A percentile compares a stretch with the other conserved stretches of the same genome.
These are phyloP conservation scores for Lachnum nothofagi DNA, from an alignment of 2,329 filamentous ascomycete species.

Conservation along the genomic window DNA sequence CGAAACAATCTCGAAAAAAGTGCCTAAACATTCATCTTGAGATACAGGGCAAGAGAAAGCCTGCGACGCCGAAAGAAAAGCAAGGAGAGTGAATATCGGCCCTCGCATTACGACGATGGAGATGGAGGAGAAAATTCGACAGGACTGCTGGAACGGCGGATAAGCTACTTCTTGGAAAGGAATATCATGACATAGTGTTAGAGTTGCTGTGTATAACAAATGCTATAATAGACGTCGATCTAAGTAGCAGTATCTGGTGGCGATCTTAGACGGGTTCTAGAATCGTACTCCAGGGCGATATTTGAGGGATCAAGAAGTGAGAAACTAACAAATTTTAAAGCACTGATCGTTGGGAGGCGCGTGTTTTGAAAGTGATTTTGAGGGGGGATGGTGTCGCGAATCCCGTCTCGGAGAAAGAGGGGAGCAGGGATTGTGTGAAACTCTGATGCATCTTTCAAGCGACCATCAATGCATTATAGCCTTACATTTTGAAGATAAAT, in stretches of 20 bases:
- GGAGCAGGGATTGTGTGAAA: background rate
- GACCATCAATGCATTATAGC: background rate
- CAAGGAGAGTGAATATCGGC: no score
- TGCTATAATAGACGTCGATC: no score
- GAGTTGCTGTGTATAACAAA: no score
- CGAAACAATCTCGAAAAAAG: conserved; percentile 4
- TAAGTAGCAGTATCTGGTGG: no score
- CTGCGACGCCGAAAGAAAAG: background rate
- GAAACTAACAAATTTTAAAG: background rate
- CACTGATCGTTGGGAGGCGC: conserved; percentile 1
- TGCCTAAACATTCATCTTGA: conserved; percentile 3
- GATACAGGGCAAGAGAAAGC: background rate
- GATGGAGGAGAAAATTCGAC: no score
- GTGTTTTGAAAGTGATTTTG: conserved; percentile 4
- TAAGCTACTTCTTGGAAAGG: no score
- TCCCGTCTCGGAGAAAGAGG: conserved; percentile 9
- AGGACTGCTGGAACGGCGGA: no score
- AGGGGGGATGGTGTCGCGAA: conserved; percentile 10
- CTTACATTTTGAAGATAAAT: background rate
- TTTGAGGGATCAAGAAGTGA: no score
- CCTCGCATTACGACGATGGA: no score
- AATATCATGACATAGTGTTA: no score
- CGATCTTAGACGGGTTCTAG: no score
- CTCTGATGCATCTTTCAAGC: background rate
- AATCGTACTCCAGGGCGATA: no score